These are phyloP conservation scores for Hymenoscyphus infarciens DNA, from an alignment of 2,329 filamentous ascomycete genomes.

Conservation along the genomic window DNA sequence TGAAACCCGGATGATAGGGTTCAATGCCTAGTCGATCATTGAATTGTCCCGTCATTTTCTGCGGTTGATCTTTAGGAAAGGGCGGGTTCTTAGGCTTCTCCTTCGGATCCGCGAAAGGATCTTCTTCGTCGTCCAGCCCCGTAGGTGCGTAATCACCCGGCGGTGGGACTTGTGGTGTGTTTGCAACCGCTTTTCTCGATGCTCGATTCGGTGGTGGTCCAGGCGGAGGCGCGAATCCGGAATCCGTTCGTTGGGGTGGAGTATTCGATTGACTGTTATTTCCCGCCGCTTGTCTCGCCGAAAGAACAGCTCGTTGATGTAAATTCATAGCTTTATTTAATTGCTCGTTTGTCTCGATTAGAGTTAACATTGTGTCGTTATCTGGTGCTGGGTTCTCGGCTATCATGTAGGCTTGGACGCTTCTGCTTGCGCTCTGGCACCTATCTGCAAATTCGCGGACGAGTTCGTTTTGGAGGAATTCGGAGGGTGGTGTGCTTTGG, in stretches of 20 bases:
- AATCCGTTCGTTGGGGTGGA: constrained; percentile 24
- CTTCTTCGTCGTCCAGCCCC: constrained; percentile 25
- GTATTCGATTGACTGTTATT: constrained; percentile 30
- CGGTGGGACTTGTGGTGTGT: constrained; percentile 29
- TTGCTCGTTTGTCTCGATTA: constrained; percentile 94
- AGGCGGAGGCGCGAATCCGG: constrained; percentile 23
- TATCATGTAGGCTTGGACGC: constrained; percentile 82
- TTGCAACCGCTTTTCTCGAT: constrained; percentile 9
- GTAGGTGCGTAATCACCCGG: constrained; percentile 30
- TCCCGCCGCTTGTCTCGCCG: constrained; percentile 54
- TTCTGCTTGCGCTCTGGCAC: constrained; percentile 74
- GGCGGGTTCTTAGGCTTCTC: constrained; percentile 18
- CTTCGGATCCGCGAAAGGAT: constrained; percentile 33
- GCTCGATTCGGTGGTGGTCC: constrained; percentile 8
- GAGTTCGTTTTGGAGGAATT: constrained; percentile 79
- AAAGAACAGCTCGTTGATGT: constrained; percentile 76
- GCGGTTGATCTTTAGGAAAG: constrained; percentile 28
- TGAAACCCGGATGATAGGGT: constrained; percentile 36
- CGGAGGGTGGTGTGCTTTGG: constrained; percentile 73
- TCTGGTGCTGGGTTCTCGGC: constrained; percentile 77
- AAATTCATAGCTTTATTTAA: constrained; percentile 77
- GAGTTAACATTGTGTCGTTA: constrained; percentile 86
- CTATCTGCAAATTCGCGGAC: constrained; percentile 88
- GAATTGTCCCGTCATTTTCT: constrained; percentile 28
- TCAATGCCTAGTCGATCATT: constrained; percentile 32